Base-by-base conservation (phyloP, 176 grass and related monocot genomes). In the Zea luxurians region DNA sequence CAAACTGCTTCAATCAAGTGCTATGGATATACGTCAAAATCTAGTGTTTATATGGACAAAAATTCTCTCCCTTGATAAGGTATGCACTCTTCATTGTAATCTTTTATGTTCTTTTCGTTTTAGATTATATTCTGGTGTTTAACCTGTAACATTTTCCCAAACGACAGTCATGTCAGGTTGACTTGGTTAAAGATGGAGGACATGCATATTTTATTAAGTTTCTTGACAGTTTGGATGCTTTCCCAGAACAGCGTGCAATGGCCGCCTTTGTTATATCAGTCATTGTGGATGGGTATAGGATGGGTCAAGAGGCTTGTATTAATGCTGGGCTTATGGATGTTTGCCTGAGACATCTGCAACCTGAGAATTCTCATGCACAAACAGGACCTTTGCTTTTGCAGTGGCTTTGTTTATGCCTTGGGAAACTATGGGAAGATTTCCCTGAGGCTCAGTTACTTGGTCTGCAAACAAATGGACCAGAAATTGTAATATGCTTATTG, bases 1-100 rank as follows among this genome's bases (percentile, higher is more conserved):
- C 37, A 99, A 95, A 86, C 88, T 99, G 63, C 78, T 99, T 60
- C 96, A 99, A 95, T 95, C 92, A 83, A 92, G 89, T 76, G 96
- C 92, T 7, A 85, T 84, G 61, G 96, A 99, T 63, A 70, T 99
- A 64, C 92, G 90, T 17, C 96, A 99, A 88, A 99, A 95, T 81
- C 92, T 98, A 68, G 92, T 98, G 55, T 98, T 98, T 73, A 95
- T 99, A 83, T 99, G 96, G 96, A 99, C 96, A 58, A 99, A 99
- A 85, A 99, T 99, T 81, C 92, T 99, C 73, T 93, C 96, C 53
- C 92, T 99, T 72, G 96, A 99, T 78, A 99, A 99, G 92, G 96
- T 90, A 81, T 15, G 34, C 44, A 18, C 62, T 67, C 53, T 62
- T 71, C 9, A 15, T 70, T 38, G 38, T 21, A 75, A 75, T 84